Evolutionary conservation across 2,329 filamentous ascomycete genomes (phyloP).

Genomic region (Xenoacremonium recifei): DNA sequence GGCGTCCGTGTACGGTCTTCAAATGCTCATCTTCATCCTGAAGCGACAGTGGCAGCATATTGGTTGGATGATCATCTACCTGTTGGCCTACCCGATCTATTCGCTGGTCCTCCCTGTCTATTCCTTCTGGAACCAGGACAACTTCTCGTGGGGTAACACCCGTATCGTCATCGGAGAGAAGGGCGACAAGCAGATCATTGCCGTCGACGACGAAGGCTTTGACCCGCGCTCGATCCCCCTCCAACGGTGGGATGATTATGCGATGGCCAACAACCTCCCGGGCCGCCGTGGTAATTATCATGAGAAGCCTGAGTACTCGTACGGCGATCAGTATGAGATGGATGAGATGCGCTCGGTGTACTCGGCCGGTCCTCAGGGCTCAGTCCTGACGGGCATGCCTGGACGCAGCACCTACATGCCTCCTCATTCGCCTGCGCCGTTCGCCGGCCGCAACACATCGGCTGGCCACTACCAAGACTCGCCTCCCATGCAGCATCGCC

Average conservation of each 20-base stretch:
- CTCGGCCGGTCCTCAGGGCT: constrained; percentile 85
- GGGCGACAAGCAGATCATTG: constrained; percentile 85
- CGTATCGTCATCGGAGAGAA: constrained; percentile 95
- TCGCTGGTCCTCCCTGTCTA: constrained; percentile 89
- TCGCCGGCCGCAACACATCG: constrained; percentile 51
- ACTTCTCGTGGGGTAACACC: constrained; percentile 98
- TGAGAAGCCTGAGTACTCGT: constrained; percentile 64
- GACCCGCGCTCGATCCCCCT: constrained; percentile 91
- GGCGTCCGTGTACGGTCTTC: constrained; percentile 89
- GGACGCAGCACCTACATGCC: constrained; percentile 75
- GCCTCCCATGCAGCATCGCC: constrained; percentile 56
- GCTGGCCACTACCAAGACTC: constrained; percentile 48
- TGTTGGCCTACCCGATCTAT: constrained; percentile 93
- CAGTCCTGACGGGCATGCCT: constrained; percentile 81
- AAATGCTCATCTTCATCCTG: constrained; percentile 93
- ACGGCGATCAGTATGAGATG: constrained; percentile 86
- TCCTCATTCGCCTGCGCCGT: constrained; percentile 75
- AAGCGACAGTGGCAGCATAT: constrained; percentile 98
- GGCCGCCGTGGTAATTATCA: constrained; percentile 75
- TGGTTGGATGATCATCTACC: constrained; percentile 99
- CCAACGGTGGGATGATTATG: constrained; percentile 97
- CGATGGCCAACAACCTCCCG: constrained; percentile 79
- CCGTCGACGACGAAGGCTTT: constrained; percentile 80
- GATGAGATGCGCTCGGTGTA: constrained; percentile 98
- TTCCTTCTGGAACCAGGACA: constrained; percentile 99